Base-by-base conservation (phyloP, 1,284 basidiomycete genomes). In the Marasmius sp. region DNA sequence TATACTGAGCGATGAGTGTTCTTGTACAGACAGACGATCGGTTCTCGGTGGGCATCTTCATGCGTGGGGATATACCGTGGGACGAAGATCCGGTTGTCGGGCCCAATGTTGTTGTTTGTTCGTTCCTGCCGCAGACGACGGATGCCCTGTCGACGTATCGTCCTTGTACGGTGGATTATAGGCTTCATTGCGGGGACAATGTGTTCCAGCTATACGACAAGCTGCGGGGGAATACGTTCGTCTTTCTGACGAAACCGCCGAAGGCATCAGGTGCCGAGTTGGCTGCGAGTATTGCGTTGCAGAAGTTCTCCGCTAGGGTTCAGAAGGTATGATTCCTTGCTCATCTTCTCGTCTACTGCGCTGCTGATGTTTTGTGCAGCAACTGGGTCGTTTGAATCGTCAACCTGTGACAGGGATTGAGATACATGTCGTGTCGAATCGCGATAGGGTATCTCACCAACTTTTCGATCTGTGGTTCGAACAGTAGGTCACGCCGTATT, bases 341-440 rank as follows among this genome's bases (percentile, higher is more conserved):
- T 47, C 11, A 37, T 16, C 20, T 6, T 56, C 11, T 38, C n/a
- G 37, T 0, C 6, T 18, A 36, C 5, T 41, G 38, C 16, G 22
- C 57, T 61, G 4, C 51, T 58, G 11, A 8, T 18, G 16, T 27
- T 22, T 37, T 39, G 34, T 53, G 33, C 55, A 89, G 86, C 86
- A 87, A 84, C 70, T 85, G 16, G 87, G 87, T 2, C 73, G 84
- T 50, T 67, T 88, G 33, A 77, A 83, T 58, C 77, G 81, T 47
- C 74, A 80, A 0, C 80, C 84, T 0, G 79, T 87, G 0, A 72
- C 74, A 6, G 77, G 76, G 5, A 78, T 88, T 27, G 87, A 89
- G 66, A 79, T 88, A 7, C 87, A 88, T 67, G 87, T 89, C 2
- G 81, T 88, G 16, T 88, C 87, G 0, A 88, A 88, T 68, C 76